These are phyloP conservation scores for Catharanthus roseus DNA, from an alignment of 257 asterid genomes.

Conservation along the genomic window DNA sequence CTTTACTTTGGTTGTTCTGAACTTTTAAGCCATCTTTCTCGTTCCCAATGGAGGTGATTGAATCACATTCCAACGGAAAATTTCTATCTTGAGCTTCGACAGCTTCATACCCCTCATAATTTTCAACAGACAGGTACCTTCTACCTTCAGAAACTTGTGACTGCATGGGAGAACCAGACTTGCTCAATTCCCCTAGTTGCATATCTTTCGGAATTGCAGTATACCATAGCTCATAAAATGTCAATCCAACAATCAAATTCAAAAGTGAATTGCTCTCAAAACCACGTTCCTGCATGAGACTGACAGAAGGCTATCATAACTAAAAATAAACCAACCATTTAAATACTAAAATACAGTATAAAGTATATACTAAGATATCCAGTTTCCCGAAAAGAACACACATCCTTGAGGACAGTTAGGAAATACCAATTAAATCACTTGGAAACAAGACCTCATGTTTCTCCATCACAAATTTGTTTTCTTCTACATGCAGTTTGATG, in stretches of 20 bases:
- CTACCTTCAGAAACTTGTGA: conserved; percentile 34
- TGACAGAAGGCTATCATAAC: conserved; percentile 27
- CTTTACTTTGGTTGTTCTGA: conserved; percentile 18
- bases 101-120: conserved; percentile 38
- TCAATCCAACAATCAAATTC: conserved; percentile 72
- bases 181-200: conserved; percentile 41
- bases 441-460: not conserved
- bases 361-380: not conserved
- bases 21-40: conserved; percentile 37
- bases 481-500: not conserved
- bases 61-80: conserved; percentile 29
- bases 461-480: not conserved
- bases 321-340: conserved; percentile 10
- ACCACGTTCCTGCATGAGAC: conserved; percentile 64
- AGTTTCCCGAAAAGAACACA: not conserved
- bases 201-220: conserved; percentile 50
- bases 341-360: not conserved
- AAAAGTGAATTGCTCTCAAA: conserved; percentile 54
- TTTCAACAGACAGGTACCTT: conserved; percentile 19
- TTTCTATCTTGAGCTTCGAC: conserved; percentile 32
- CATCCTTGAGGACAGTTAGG: not conserved
- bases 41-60: conserved; percentile 60
- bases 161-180: conserved; percentile 24
- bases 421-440: not conserved
- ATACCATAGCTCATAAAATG: conserved; percentile 70